Conservation (phyloP, 345 rosid genomes). For the Euphorbia lathyris region DNA sequence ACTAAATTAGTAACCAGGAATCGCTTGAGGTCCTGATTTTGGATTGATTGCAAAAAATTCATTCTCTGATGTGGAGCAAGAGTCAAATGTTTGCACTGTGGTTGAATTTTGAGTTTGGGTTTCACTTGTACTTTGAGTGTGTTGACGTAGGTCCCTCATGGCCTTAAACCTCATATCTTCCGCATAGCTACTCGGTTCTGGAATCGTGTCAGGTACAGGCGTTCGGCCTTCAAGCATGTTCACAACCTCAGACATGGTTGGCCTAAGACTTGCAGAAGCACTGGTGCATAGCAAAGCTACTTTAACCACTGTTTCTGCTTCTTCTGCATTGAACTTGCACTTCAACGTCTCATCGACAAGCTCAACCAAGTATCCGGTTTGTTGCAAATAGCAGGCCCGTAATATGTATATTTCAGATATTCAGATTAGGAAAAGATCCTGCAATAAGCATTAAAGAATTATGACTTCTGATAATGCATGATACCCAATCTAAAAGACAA, state of each 20-base stretch:
- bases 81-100: slow-evolving; percentile 17
- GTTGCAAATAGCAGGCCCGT: slow-evolving; percentile 29
- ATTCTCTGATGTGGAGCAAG: slow-evolving; percentile 24
- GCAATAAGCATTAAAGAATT: neutral
- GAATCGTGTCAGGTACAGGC: slow-evolving; percentile 13
- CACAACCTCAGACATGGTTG: slow-evolving; percentile 31
- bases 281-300: slow-evolving; percentile 28
- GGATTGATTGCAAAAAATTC: neutral
- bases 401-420: neutral
- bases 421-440: slow-evolving; percentile 5
- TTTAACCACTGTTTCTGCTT: slow-evolving; percentile 26
- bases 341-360: slow-evolving; percentile 21
- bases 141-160: slow-evolving; percentile 41
- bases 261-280: slow-evolving; percentile 24
- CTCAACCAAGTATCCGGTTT: slow-evolving; percentile 15
- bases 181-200: slow-evolving; percentile 6
- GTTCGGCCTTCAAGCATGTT: slow-evolving; percentile 25
- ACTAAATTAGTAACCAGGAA: neutral
- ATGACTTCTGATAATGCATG: neutral
- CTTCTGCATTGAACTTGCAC: slow-evolving; percentile 10
- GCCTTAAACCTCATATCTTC: slow-evolving; percentile 31
- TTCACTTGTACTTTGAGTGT: slow-evolving; percentile 20
- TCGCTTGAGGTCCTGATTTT: neutral
- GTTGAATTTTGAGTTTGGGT: slow-evolving; percentile 37
- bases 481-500: slow-evolving; percentile 36